Evolutionary conservation across 2,329 filamentous ascomycete species (phyloP), one percentile per base, ranked within the genome.

Genomic region (Plenodomus biglobosus): DNA sequence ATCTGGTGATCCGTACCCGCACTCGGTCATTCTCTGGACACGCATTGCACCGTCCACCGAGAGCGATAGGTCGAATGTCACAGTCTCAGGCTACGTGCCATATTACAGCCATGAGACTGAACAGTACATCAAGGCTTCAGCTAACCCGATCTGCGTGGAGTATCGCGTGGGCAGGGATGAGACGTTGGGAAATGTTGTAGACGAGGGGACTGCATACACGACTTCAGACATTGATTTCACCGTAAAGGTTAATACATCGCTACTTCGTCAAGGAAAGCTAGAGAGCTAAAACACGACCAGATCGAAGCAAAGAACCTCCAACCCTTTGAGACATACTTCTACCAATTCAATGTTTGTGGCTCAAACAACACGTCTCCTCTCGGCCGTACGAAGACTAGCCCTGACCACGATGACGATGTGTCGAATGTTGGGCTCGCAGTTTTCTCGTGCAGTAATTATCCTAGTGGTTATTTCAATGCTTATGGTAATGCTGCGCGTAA

Each of bases 201-300:
- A 79, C 41, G 75, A 74, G 2, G 87, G 86, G 3, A 80, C 73
- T 21, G 85, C 80, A 1, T 89, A 85, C 62, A 90, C 87, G 0
- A 87, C 80, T 21, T 86, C 82, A 1, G 87, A 91, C 62, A 82
- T 90, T 40, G 87, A 91, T 64, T 91, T 85, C 62, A 90, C 87
- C 0, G 75, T 90, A 50, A 89, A 89, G 77, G 82, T 83, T n/a
- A n/a, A n/a, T n/a, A n/a, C n/a, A n/a, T n/a, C 4, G 1, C 4
- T 2, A 8, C 2, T 5, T 11, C 22, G 6, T 6, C 10, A 15
- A 4, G 3, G 2, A n/a, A n/a, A n/a, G n/a, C n/a, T n/a, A n/a
- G n/a, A n/a, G 15, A 27, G 58, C 48, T 56, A 8, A 68, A 24
- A 45, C 11, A 13, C 1, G 5, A 3, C 7, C 44, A 85, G 80